Conservation (phyloP, 768 basidiomycete species). For the Suillus fuscotomentosus region DNA sequence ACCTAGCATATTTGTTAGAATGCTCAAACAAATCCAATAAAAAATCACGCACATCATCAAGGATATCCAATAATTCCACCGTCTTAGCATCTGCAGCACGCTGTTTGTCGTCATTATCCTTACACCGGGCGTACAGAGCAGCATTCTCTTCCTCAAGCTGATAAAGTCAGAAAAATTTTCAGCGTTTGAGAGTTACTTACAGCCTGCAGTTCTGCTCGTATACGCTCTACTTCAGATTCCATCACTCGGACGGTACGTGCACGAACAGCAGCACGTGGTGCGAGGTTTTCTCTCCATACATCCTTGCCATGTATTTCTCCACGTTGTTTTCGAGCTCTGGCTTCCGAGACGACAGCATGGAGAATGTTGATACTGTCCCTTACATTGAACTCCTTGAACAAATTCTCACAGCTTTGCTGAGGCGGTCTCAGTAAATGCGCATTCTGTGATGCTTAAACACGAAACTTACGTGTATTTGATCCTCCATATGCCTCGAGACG, state of each 20-base stretch:
- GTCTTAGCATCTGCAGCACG: conserved; percentile 46
- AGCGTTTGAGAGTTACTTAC: background rate
- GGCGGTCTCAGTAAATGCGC: background rate
- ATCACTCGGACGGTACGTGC: conserved; percentile 65
- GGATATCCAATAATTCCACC: conserved; percentile 45
- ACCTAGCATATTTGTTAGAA: conserved; percentile 34
- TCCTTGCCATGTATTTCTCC: conserved; percentile 46
- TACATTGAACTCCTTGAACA: conserved; percentile 69
- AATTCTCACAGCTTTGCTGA: conserved; percentile 65
- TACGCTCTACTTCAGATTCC: conserved; percentile 37
- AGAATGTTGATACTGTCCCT: conserved; percentile 70
- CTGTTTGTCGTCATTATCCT: conserved; percentile 45
- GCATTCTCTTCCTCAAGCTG: conserved; percentile 62
- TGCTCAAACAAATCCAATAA: background rate
- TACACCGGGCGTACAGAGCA: conserved; percentile 44
- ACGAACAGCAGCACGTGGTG: conserved; percentile 59
- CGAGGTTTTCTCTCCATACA: conserved; percentile 63
- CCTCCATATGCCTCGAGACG: conserved; percentile 71
- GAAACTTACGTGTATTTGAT: conserved; percentile 44
- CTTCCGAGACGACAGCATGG: conserved; percentile 68
- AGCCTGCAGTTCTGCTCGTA: conserved; percentile 36
- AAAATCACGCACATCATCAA: conserved; percentile 48
- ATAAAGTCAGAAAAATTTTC: background rate
- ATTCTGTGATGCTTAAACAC: background rate
- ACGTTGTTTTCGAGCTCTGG: conserved; percentile 50